These are phyloP conservation scores for Talaromyces sp. DNA, from an alignment of 2,329 filamentous ascomycete genomes.

Conservation along the genomic window DNA sequence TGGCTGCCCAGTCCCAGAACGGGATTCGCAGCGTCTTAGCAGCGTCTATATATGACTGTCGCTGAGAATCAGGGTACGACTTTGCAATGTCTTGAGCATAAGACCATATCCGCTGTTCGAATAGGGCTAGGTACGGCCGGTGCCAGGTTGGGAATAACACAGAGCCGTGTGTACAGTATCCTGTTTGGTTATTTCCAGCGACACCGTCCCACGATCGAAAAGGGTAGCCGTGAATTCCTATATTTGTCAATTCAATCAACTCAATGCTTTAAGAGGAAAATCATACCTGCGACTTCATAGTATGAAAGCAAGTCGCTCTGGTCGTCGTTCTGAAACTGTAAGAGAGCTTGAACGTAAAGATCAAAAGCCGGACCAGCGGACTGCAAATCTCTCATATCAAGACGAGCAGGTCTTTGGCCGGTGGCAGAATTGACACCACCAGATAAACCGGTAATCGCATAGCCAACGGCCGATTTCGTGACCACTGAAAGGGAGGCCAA, in stretches of 20 bases:
- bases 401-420: conserved; percentile 41
- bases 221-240: conserved; percentile 77
- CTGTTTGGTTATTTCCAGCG: conserved; percentile 47
- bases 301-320: conserved; percentile 64
- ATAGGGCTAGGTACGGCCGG: conserved; percentile 66
- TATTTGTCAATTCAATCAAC: not conserved
- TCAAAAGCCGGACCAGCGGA: conserved; percentile 60
- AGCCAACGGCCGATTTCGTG: not conserved
- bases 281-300: conserved; percentile 68
- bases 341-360: conserved; percentile 68
- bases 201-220: conserved; percentile 53
- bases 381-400: conserved; percentile 63
- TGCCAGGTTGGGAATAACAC: conserved; percentile 79
- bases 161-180: conserved; percentile 73
- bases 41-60: conserved; percentile 42
- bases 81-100: conserved; percentile 33
- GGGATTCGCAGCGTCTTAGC: conserved; percentile 40
- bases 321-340: conserved; percentile 62
- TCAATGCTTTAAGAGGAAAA: not conserved
- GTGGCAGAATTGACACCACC: conserved; percentile 21
- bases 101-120: conserved; percentile 41
- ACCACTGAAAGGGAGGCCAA: not conserved
- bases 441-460: conserved; percentile 20
- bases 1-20: conserved; percentile 47
- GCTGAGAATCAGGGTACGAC: conserved; percentile 40